Base-by-base conservation (phyloP, 495 filamentous ascomycete genomes). In the Aspergillus heteromorphus region DNA sequence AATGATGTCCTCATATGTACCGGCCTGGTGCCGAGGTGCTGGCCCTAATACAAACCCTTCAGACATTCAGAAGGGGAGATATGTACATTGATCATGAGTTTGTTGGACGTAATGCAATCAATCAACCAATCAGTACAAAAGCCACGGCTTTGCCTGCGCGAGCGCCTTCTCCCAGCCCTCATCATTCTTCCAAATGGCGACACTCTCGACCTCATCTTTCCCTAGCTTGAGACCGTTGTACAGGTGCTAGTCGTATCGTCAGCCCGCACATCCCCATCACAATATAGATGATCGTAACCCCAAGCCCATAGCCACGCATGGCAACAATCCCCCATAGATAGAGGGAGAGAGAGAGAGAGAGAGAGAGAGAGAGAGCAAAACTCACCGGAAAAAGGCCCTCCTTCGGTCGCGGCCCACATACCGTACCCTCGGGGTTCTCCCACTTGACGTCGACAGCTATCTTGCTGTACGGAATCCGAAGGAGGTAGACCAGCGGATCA, bases 391-490 rank as follows among this genome's bases (percentile, higher is more conserved):
- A 77, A 49, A 77, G 64, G 41, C 73, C 74, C 49, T 77, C 70
- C 14, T 66, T 65, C 8, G 70, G 70, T 36, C 74, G 63, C 21
- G 69, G 69, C 8, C 70, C 73, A 48, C 67, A 72, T 23, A 71
- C 69, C 48, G 64, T 72, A 2, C 65, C 70, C 48, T 75, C 72
- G 0, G 73, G 73, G 8, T 67, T 66, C 48, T 77, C 74, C 69
- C 73, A 77, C 1, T 64, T 64, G 38, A 76, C 66, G 54, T 73
- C 47, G 18, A 60, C 52, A 13, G 58, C 57, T 8, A 77, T 55
- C 68, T 80, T 55, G 82, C 83, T 6, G 87, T 95, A 91, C 55
- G 78, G 40, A 76, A 92, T 67, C 80, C 91, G 57, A 79, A 95
- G 68, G 68, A 92, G 68, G 78, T 96, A 64, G 80, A 91, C 45